These are phyloP conservation scores for Polytolypa hystricis DNA, from an alignment of 2,329 filamentous ascomycete species.

Conservation along the genomic window DNA sequence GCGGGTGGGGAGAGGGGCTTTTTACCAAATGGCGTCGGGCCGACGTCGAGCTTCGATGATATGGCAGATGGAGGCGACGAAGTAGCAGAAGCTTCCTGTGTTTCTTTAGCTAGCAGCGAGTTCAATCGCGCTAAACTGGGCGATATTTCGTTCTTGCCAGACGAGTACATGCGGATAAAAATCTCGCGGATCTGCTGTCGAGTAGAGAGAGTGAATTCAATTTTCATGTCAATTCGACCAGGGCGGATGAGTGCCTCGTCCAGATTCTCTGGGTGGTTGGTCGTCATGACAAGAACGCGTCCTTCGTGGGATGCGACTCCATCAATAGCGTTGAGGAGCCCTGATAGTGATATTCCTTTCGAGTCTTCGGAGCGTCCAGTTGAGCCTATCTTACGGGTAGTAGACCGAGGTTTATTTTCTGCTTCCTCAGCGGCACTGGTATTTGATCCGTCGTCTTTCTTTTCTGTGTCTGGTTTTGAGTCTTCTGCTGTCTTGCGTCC, in stretches of 20 bases:
- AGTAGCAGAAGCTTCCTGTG: neutral
- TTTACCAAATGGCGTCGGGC: neutral
- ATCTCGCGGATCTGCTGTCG: conserved; percentile 17
- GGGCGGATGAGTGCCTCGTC: conserved; percentile 65
- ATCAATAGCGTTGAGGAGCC: conserved; percentile 72
- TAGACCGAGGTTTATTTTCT: neutral
- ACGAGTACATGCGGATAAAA: conserved; percentile 18
- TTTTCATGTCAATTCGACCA: conserved; percentile 60
- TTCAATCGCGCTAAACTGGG: no score
- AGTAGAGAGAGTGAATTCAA: conserved; percentile 41
- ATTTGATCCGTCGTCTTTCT: neutral
- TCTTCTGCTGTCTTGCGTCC: conserved; percentile 15
- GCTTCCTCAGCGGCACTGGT: neutral
- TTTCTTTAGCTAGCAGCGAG: neutral
- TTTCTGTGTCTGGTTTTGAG: neutral
- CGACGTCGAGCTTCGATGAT: neutral
- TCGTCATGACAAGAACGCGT: conserved; percentile 73
- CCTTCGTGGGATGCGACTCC: conserved; percentile 71
- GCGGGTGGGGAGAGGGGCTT: neutral
- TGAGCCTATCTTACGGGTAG: neutral
- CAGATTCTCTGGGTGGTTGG: conserved; percentile 61
- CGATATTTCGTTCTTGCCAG: conserved; percentile 3
- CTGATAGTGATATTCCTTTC: conserved; percentile 55
- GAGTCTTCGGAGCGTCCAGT: neutral
- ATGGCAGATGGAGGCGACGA: neutral